Base-by-base conservation (phyloP, 2,329 filamentous ascomycete species). In the Hortaea werneckii region DNA sequence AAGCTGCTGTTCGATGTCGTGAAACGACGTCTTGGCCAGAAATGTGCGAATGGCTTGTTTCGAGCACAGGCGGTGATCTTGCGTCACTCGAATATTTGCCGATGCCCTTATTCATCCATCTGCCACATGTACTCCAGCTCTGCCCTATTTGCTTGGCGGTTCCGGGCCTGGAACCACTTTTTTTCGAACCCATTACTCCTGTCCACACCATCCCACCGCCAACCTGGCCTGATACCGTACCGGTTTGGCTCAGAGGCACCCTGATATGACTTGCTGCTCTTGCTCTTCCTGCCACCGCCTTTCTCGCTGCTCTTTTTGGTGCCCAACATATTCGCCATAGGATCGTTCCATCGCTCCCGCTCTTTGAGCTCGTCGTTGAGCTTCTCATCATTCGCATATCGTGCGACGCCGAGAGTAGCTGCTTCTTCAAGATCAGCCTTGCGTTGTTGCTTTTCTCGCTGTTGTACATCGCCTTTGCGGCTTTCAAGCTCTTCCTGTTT, bases 201-300 rank as follows among this genome's bases (percentile, higher is more conserved):
- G 71, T 98, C 92, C 12, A 98, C 92, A 5, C 94, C 92, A 72
- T 98, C 92, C 92, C 92, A 98, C 53, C 87, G 75, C 69, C 94
- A 87, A 0, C 92, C 94, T 0, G 92, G 92, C 50, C 83, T 76
- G 50, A 98, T 96, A 1, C 86, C 87, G 68, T 96, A 96, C 13
- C 92, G 77, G 73, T 98, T 98, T 39, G 92, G 92, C 59, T 85
- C 77, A 46, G 84, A 85, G 0, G 82, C 76, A 0, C 90, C 92
- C 49, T 80, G 71, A 63, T 96, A 98, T 4, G 85, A 63, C 55
- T 67, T 69, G 54, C 64, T 68, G 51, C 55, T 73, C 69, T 69
- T 78, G 57, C 60, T 71, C 58, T 65, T 69, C 51, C 63, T 67
- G 54, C 61, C 69, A 39, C 58, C 60, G 53, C 65, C 66, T n/a